Conservation (phyloP, 306 rosid species). For the Gynostemma pentaphyllum region DNA sequence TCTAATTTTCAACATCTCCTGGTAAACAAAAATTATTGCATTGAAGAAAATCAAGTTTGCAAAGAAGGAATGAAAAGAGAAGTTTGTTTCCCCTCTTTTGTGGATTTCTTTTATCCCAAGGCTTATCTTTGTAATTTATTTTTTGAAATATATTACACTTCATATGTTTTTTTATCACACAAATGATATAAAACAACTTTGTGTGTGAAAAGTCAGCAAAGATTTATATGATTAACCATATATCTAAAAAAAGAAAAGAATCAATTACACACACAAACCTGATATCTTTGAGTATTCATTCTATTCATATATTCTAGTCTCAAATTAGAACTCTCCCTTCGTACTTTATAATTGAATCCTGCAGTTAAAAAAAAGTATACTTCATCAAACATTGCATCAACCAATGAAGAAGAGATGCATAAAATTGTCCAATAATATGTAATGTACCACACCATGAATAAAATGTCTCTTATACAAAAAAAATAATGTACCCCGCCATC, state of each 20-base stretch:
- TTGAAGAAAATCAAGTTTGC: neutral
- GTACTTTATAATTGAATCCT: conserved; percentile 36
- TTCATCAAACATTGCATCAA: neutral
- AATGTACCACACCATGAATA: no score
- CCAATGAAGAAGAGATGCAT: neutral
- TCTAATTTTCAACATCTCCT: conserved; percentile 79
- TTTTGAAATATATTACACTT: neutral
- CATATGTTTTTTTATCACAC: no score
- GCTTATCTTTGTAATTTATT: no score
- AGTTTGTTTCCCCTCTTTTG: no score
- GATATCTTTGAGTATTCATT: conserved; percentile 44
- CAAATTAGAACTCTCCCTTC: conserved; percentile 51
- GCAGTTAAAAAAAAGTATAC: conserved; percentile 8
- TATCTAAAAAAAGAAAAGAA: neutral
- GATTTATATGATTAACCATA: neutral
- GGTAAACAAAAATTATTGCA: neutral
- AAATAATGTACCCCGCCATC: no score
- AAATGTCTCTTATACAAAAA: no score
- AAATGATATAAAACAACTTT: no score
- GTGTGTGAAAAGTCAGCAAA: neutral
- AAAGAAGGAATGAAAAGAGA: neutral
- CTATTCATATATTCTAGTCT: conserved; percentile 37
- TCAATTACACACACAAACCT: conserved; percentile 30
- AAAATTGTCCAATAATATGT: no score
- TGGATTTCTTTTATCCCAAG: no score